Evolutionary conservation across 345 rosid species (phyloP), one percentile per base, ranked within the genome.

Genomic region (Rhodomyrtus tomentosa): DNA sequence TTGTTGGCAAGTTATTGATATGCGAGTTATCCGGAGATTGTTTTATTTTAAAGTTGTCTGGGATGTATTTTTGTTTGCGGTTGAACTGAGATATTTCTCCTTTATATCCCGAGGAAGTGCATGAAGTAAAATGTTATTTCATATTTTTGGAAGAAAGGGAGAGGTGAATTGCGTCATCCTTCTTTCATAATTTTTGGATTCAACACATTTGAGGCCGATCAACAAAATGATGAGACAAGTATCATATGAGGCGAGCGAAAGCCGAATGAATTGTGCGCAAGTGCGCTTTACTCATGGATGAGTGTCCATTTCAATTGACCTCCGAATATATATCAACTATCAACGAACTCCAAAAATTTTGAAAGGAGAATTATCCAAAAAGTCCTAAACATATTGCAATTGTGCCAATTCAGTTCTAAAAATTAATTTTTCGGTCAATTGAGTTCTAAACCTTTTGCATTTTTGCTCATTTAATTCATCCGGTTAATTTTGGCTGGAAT

Each of bases 291-390:
- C 74, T 53, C 12, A n/a, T 32, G 74, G 27, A 7, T 32, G 32
- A 62, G 74, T 18, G 10, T 62, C 0, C 36, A 62, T 32, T 32
- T 32, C 74, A 16, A 58, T 62, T 32, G 12, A 62, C 6, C 21
- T 0, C 3, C 9, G 7, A 27, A 6, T 14, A 1, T 59, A 59
- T 3, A 14, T 0, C 10, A 59, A 59, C 21, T 27, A 4, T 16
- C 25, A 9, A 68, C 24, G 24, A 68, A 20, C 32, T 36, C 45
- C 79, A 36, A 11, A 32, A 68, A 4, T 68, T 36, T 32, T 16
- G 36, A 40, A 40, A 6, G 42, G 42, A 40, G 42, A 40, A 40
- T 40, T 40, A 2, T 40, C 40, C 4, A 40, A 40, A 40, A 40
- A 40, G 5, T 40, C 42, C 5, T 40, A 40, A 38, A 40, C 42